Evolutionary conservation across 306 rosid species (phyloP), one percentile per base, ranked within the genome.

Genomic region (Crotalaria pallida): DNA sequence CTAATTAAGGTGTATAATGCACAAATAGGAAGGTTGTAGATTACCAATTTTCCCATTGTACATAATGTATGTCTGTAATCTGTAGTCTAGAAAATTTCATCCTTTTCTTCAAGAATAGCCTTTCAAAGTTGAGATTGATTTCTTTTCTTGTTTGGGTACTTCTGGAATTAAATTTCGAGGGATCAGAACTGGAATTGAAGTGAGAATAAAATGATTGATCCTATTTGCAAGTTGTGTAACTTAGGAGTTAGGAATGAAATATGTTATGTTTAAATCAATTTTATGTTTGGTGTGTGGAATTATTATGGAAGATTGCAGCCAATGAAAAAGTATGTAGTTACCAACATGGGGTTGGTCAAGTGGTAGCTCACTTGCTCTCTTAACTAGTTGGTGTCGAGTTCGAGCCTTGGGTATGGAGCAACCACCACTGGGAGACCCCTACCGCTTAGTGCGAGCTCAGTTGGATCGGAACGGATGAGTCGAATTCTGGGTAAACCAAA

Each of bases 51-150:
- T 31, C 49, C 56, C 63, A 61, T 52, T 80, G 83, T 74, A 80
- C 77, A 56, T 71, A 80, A 58, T 77, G 57, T 58, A 62, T 63
- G 80, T 77, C 26, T 65, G 75, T 80, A 62, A 78, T 74, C 72
- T 58, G 53, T 58, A 45, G 76, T 58, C 72, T 51, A 31, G 75
- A 38, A 71, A 44, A 19, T n/a, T 5, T 63, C 33, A 41, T 50
- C 13, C 26, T 27, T 70, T 19, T 71, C 38, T 75, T 75, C 67
- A 55, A 53, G 69, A 59, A 38, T 49, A 44, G 63, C 15, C 60
- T 65, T 71, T 36, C 6, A 13, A 33, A 71, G 22, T 52, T 24
- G 36, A 66, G 26, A 34, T 65, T 52, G 65, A 58, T 60, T 26
- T 51, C 12, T 18, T 27, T 55, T 71, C 2, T 63, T 58, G 41